Evolutionary conservation across 116 monocot genomes (phyloP).

Genomic region (Papilionanthe hybrid): DNA sequence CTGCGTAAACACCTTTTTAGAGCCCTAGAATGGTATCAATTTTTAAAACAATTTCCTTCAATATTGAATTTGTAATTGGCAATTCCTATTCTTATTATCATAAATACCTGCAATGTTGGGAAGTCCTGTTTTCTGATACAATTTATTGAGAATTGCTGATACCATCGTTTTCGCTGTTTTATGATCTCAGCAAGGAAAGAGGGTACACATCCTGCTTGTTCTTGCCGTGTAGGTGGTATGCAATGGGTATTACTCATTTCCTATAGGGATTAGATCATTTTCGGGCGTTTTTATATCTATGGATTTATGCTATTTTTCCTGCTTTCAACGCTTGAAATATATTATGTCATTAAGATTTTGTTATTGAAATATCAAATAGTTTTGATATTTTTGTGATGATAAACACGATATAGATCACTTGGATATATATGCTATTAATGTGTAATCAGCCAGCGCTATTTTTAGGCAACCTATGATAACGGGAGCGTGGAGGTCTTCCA

Average conservation of each 20-base stretch:
- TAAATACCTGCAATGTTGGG: too few relatives aligned
- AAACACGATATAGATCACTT: background rate
- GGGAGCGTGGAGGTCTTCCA: background rate
- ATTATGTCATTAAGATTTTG: too few relatives aligned
- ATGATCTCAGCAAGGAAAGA: background rate
- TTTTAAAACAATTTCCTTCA: too few relatives aligned
- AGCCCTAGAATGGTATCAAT: too few relatives aligned
- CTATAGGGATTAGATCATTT: background rate
- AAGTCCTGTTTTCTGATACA: background rate
- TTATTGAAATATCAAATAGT: too few relatives aligned
- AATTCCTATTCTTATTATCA: too few relatives aligned
- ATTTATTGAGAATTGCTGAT: background rate
- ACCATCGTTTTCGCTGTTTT: background rate
- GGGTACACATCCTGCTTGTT: background rate
- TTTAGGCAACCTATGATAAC: background rate
- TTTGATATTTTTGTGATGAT: too few relatives aligned
- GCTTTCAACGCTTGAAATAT: too few relatives aligned
- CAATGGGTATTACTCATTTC: too few relatives aligned
- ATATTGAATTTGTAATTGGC: too few relatives aligned
- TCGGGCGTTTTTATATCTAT: background rate
- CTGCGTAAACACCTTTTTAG: too few relatives aligned
- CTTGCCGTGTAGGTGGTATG: background rate
- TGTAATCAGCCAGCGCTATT: background rate
- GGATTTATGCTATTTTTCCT: background rate
- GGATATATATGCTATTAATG: background rate